phyloP scores from a whole-genome alignment of 2,329 filamentous ascomycete genomes.

The Pestalotiopsis sp. region DNA sequence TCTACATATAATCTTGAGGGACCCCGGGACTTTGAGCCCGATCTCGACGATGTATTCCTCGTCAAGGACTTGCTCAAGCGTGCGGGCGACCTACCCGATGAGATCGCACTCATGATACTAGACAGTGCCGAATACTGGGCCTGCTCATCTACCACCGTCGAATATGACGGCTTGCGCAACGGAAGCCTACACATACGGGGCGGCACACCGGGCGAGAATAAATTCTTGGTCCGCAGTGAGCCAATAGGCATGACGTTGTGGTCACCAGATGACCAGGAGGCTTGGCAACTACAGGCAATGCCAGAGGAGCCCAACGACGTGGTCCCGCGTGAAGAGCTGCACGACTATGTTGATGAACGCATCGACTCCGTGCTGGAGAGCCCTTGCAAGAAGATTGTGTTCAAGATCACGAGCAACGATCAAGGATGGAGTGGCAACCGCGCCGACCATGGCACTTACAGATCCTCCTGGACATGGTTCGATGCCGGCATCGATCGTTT shows the following conservation, averaged over 20 bases:
- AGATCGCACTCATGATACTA: conserved; percentile 58
- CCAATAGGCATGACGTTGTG: conserved; percentile 41
- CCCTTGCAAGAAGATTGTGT: conserved; percentile 64
- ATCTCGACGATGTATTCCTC: conserved; percentile 47
- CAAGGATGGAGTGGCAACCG: conserved; percentile 56
- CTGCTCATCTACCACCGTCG: conserved; percentile 41
- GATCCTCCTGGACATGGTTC: conserved; percentile 63
- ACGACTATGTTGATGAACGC: conserved; percentile 38
- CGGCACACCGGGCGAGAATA: conserved; percentile 31
- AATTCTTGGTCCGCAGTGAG: conserved; percentile 43
- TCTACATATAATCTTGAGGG: conserved; percentile 14
- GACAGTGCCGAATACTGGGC: conserved; percentile 68
- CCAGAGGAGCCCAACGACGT: conserved; percentile 29
- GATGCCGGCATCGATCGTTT: conserved; percentile 63
- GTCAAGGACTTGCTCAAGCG: conserved; percentile 51
- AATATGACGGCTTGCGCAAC: conserved; percentile 22
- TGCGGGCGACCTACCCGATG: conserved; percentile 49
- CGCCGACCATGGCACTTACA: conserved; percentile 40
- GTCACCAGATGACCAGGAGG: conserved; percentile 23
- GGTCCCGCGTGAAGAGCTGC: conserved; percentile 33
- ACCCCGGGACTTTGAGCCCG: conserved; percentile 19
- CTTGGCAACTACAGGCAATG: conserved; percentile 24
- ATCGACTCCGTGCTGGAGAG: conserved; percentile 42
- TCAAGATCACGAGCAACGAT: conserved; percentile 58
- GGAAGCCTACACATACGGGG: conserved; percentile 20